Percentiles rank a stretch among this genome's conserved stretches.
phyloP scores from a whole-genome alignment of 306 rosid species.

The Trifolium subterraneum region DNA sequence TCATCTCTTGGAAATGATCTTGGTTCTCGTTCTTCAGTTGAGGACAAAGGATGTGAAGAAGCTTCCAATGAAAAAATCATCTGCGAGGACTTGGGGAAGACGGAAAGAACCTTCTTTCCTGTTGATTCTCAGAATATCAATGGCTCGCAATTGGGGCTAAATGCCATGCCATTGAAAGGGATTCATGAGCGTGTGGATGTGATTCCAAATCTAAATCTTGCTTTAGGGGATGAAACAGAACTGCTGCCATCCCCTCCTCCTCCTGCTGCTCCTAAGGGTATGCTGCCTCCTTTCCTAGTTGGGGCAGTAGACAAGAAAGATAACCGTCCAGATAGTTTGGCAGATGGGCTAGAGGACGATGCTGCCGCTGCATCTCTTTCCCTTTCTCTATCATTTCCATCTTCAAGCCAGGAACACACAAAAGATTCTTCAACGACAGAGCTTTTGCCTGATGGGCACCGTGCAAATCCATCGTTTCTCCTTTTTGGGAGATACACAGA shows the following conservation, averaged over 20 bases:
- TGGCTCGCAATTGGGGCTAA: constrained; percentile 41
- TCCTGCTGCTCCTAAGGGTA: constrained; percentile 57
- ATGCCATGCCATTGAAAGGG: constrained; percentile 46
- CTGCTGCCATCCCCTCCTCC: constrained; percentile 39
- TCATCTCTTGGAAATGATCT: constrained; percentile 45
- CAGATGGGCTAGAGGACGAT: constrained; percentile 64
- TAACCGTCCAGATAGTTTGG: constrained; percentile 47
- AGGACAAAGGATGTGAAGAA: constrained; percentile 55
- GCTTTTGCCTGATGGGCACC: constrained; percentile 62
- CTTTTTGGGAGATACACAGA: constrained; percentile 72
- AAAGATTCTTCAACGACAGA: constrained; percentile 62
- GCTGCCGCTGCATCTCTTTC: constrained; percentile 82
- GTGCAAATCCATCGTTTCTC: constrained; percentile 65
- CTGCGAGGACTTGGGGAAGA: constrained; percentile 68
- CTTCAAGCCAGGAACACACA: constrained; percentile 66
- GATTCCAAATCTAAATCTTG: constrained; percentile 88
- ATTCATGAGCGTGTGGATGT: constrained; percentile 47
- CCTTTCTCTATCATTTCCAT: constrained; percentile 85
- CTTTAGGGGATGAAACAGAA: constrained; percentile 78
- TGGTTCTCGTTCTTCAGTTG: constrained; percentile 51
- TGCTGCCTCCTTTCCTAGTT: constrained; percentile 82
- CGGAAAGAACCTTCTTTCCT: constrained; percentile 84
- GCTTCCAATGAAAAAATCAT: constrained; percentile 74
- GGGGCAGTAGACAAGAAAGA: constrained; percentile 64
- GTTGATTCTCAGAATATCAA: constrained; percentile 49